Evolutionary conservation across 169 alveolate genomes (phyloP), one percentile per base, ranked within the genome.

Genomic region (Pseudocohnilembus persalinus): DNA sequence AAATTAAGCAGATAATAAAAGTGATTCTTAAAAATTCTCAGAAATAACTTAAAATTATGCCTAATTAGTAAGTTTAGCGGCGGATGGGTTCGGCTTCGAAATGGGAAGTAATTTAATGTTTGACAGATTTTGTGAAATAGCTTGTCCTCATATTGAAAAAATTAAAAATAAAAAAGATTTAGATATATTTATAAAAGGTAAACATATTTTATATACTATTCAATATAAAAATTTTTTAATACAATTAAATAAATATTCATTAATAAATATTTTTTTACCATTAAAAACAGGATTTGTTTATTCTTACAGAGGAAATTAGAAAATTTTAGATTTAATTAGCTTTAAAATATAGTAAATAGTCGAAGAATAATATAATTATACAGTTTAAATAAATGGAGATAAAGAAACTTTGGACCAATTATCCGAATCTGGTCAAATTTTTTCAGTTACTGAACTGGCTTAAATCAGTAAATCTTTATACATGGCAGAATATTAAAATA

Each of bases 41-140:
- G n/a, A n/a, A n/a, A n/a, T n/a, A n/a, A n/a, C n/a, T n/a, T n/a
- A n/a, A n/a, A n/a, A n/a, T n/a, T n/a, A n/a, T n/a, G n/a, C n/a
- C n/a, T n/a, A n/a, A n/a, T n/a, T 35, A 0, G 73, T 73, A 16
- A 49, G 84, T 27, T 20, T 29, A 29, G 49, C 49, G 29, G 84
- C 77, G 30, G 64, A 73, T 79, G 84, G 84, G 20, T 79, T 79
- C 73, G 84, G 76, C 20, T 79, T 79, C 31, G 29, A 35, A 29
- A 4, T 64, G 29, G 84, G 84, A 16, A 34, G 75, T 28, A 79
- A 28, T 31, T 33, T 49, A 79, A 29, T 79, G 63, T 79, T 35
- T 31, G 31, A 49, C 29, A 29, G 49, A 79, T 20, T 79, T 16
- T 35, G 29, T 29, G 64, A 35, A 1, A 49, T 35, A 79, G 84